phyloP scores from a whole-genome alignment of 371 early-diverging fungal genomes.

The Saksenaea oblongispora region DNA sequence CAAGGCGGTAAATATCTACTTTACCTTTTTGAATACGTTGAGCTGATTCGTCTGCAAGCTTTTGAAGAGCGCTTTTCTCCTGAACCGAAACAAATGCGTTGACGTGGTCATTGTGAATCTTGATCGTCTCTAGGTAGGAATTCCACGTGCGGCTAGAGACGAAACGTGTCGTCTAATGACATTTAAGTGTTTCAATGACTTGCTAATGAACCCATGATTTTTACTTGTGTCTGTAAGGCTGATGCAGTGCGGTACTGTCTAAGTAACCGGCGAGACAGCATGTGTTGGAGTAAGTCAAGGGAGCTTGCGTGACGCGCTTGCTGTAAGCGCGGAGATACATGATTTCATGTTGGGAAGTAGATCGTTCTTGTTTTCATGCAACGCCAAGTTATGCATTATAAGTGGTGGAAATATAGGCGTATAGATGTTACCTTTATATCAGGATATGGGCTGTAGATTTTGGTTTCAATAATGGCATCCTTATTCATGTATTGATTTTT shows the following conservation, averaged over 20 bases:
- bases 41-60: slow-evolving; percentile 1
- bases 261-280: background rate
- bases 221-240: slow-evolving; percentile 4
- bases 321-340: too few species aligned
- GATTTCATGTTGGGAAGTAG: too few species aligned
- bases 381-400: too few species aligned
- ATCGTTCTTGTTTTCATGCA: too few species aligned
- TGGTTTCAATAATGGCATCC: too few species aligned
- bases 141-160: slow-evolving; percentile 6
- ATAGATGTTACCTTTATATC: too few species aligned
- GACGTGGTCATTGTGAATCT: slow-evolving; percentile 23
- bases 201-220: background rate
- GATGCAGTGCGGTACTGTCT: slow-evolving; percentile 1
- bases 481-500: too few species aligned
- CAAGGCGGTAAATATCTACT: too few species aligned
- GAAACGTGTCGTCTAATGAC: slow-evolving; percentile 1
- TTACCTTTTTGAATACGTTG: slow-evolving; percentile 7
- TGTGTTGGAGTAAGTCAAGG: background rate
- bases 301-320: too few species aligned
- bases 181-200: slow-evolving; percentile 1
- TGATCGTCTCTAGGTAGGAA: slow-evolving; percentile 23
- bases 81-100: slow-evolving; percentile 42
- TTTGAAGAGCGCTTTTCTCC: slow-evolving; percentile 7
- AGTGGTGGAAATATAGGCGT: too few species aligned
- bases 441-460: too few species aligned